phyloP scores from a whole-genome alignment of 495 filamentous ascomycete species.

The Penicillium tannophilum region DNA sequence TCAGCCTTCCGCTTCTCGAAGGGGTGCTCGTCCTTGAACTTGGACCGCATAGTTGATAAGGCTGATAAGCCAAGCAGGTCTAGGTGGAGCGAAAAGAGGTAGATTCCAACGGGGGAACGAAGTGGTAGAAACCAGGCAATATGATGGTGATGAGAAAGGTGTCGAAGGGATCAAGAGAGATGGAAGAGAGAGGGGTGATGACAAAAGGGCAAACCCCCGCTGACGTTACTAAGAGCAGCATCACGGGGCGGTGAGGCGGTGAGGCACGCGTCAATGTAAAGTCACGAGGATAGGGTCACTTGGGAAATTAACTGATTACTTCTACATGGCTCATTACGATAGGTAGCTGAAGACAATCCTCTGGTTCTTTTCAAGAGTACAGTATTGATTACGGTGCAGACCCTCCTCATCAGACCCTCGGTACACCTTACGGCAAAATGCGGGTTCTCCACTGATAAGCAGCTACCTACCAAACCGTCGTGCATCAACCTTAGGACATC shows the following conservation, averaged over 20 bases:
- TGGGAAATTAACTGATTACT: not conserved
- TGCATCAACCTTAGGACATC: not conserved
- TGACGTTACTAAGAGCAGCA: slow-evolving; percentile 34
- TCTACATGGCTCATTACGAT: not conserved
- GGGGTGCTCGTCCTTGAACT: slow-evolving; percentile 99
- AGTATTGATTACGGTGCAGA: not conserved
- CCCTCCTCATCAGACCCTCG: not conserved
- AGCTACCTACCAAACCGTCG: not conserved
- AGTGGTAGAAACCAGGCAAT: not conserved
- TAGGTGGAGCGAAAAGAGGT: slow-evolving; percentile 17
- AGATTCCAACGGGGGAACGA: slow-evolving; percentile 1
- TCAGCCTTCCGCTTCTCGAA: slow-evolving; percentile 99
- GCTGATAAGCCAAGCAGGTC: slow-evolving; percentile 33
- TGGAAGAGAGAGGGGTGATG: slow-evolving; percentile 29
- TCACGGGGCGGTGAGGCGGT: slow-evolving; percentile 39
- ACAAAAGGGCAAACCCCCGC: slow-evolving; percentile 33
- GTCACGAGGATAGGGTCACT: slow-evolving; percentile 24
- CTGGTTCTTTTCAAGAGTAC: no score
- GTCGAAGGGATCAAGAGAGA: slow-evolving; percentile 20
- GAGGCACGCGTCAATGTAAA: slow-evolving; percentile 20
- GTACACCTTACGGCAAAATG: slow-evolving; percentile 3
- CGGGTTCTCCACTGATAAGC: slow-evolving; percentile 6
- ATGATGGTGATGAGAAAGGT: slow-evolving; percentile 19
- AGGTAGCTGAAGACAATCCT: no score
- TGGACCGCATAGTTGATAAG: slow-evolving; percentile 74